Conservation (phyloP, 1,284 basidiomycete genomes). For the Boletellus dicymbophilus region DNA sequence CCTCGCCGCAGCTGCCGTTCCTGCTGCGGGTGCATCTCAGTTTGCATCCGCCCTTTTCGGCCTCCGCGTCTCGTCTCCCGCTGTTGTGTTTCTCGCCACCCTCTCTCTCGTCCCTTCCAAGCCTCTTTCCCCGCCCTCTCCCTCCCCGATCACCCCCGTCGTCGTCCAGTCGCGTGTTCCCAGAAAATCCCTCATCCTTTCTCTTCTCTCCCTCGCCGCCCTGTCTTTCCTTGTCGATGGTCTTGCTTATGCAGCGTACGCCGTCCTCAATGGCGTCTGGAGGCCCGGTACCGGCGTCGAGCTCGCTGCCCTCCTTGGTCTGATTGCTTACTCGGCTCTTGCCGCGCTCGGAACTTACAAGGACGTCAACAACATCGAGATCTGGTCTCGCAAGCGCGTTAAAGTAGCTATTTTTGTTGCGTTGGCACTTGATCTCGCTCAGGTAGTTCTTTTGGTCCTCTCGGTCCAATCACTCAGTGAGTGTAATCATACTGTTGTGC, state of each 20-base stretch:
- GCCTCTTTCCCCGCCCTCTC: conserved; percentile 45
- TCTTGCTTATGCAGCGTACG: conserved; percentile 62
- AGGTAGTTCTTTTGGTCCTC: conserved; percentile 54
- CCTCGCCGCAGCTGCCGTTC: conserved; percentile 27
- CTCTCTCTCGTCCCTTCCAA: conserved; percentile 58
- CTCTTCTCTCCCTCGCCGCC: conserved; percentile 70
- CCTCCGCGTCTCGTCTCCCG: conserved; percentile 64
- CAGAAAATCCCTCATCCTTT: conserved; percentile 70
- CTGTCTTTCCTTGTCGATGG: conserved; percentile 88
- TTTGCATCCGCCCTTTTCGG: conserved; percentile 48
- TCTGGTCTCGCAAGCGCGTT: conserved; percentile 67
- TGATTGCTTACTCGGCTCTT: conserved; percentile 66
- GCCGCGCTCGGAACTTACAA: conserved; percentile 76
- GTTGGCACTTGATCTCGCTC: conserved; percentile 58
- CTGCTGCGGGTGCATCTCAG: conserved; percentile 28
- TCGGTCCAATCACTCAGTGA: conserved; percentile 48
- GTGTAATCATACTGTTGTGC: conserved; percentile 14
- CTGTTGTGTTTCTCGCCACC: conserved; percentile 58
- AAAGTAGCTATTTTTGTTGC: conserved; percentile 53
- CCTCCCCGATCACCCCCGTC: conserved; percentile 72
- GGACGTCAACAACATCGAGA: conserved; percentile 66
- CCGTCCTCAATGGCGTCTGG: conserved; percentile 68
- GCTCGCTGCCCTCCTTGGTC: conserved; percentile 63
- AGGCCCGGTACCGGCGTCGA: conserved; percentile 65
- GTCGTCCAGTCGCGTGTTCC: conserved; percentile 71